Percentiles rank a stretch among this genome's conserved stretches.
These are phyloP conservation scores for Entomortierella lignicola DNA, from an alignment of 192 early-diverging fungal species.

Conservation along the genomic window DNA sequence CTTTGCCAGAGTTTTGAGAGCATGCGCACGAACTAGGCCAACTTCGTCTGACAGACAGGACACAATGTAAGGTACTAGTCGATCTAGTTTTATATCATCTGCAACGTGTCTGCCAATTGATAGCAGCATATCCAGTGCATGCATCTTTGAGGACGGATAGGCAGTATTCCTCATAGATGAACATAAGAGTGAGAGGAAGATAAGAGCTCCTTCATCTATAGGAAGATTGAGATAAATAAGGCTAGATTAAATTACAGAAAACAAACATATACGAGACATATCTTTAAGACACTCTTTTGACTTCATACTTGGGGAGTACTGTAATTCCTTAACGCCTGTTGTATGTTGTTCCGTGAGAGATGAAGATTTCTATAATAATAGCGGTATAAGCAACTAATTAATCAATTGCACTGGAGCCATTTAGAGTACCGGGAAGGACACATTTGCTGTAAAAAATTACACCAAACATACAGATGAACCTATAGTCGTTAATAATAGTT, in stretches of 20 bases:
- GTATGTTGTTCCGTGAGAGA: conserved; percentile 17
- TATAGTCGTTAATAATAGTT: neutral
- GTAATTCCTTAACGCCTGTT: conserved; percentile 8
- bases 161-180: conserved; percentile 75
- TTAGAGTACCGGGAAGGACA: neutral
- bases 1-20: conserved; percentile 75
- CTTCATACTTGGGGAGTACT: conserved; percentile 35
- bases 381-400: neutral
- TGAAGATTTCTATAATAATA: conserved; percentile 4
- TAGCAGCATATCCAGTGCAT: conserved; percentile 79
- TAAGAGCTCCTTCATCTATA: conserved; percentile 73
- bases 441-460: neutral
- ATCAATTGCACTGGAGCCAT: neutral
- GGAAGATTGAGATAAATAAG: neutral
- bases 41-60: conserved; percentile 71
- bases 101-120: conserved; percentile 72
- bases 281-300: neutral
- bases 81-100: conserved; percentile 80
- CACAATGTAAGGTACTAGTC: conserved; percentile 84
- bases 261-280: neutral
- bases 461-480: neutral
- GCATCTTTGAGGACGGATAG: conserved; percentile 76
- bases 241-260: neutral
- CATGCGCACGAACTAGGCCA: conserved; percentile 68
- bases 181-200: conserved; percentile 76